Conservation (phyloP, 1,139 yeast genomes). For the Hemisphaericaspora lyxosophila region DNA sequence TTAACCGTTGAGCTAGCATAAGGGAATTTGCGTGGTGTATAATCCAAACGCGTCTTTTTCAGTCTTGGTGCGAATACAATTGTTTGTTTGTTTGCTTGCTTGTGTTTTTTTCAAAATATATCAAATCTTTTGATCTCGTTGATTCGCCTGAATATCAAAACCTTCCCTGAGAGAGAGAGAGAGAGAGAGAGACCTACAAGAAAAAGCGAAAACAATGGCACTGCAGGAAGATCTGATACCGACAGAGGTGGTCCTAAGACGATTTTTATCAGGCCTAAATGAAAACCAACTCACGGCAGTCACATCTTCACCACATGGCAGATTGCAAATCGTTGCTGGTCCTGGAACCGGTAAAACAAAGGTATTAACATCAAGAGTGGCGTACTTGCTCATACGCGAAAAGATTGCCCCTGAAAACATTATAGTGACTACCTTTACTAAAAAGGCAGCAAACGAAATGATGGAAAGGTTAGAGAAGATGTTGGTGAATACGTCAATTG, state of each 20-base stretch:
- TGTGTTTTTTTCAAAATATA: no score
- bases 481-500: constrained; percentile 38
- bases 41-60: no score
- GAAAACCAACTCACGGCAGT: constrained; percentile 62
- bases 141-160: no score
- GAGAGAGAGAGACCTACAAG: no score
- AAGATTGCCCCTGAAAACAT: constrained; percentile 57
- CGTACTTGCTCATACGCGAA: constrained; percentile 56
- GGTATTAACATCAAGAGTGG: constrained; percentile 76
- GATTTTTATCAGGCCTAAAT: constrained; percentile 39
- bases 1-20: no score
- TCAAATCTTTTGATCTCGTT: no score
- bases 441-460: constrained; percentile 88
- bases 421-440: constrained; percentile 87
- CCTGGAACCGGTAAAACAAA: constrained; percentile 91
- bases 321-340: constrained; percentile 82
- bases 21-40: no score
- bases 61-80: no score
- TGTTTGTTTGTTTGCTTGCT: no score
- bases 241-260: background rate
- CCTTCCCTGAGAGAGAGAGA: background rate
- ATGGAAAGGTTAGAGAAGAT: constrained; percentile 50
- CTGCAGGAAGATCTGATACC: no score
- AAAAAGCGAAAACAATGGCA: no score
- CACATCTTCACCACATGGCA: constrained; percentile 48